These are phyloP conservation scores for Blastocystis sp. DNA, from an alignment of 352 stramenopile species.

Conservation along the genomic window DNA sequence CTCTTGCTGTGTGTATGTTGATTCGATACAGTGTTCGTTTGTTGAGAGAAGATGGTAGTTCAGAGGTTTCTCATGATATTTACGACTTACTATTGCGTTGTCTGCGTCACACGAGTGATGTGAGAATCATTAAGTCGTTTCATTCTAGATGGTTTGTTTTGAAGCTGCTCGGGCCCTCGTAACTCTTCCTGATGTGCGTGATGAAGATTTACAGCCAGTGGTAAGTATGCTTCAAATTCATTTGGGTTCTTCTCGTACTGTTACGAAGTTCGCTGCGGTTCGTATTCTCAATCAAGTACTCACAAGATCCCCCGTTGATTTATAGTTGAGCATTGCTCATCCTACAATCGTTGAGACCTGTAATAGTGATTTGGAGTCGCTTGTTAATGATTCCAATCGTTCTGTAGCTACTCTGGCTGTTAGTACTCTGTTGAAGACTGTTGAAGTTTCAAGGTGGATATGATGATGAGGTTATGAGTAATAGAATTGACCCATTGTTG, in stretches of 20 bases:
- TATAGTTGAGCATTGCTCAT: constrained; percentile 75
- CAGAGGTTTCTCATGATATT: constrained; percentile 66
- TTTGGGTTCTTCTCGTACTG: constrained; percentile 84
- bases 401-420: constrained; percentile 96
- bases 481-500: constrained; percentile 68
- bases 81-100: constrained; percentile 86
- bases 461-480: constrained; percentile 85
- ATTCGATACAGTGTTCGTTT: constrained; percentile 89
- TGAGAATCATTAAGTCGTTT: neutral
- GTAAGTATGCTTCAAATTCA: constrained; percentile 92
- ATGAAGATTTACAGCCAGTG: constrained; percentile 85
- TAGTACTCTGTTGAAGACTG: constrained; percentile 95
- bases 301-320: constrained; percentile 60
- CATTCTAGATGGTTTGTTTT: constrained; percentile 93
- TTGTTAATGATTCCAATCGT: constrained; percentile 91
- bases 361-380: constrained; percentile 94
- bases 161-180: constrained; percentile 92
- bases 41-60: constrained; percentile 72
- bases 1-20: constrained; percentile 86
- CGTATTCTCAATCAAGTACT: constrained; percentile 82
- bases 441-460: neutral
- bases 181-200: constrained; percentile 82
- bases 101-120: constrained; percentile 84
- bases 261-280: constrained; percentile 89
- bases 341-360: constrained; percentile 89